Evolutionary conservation across 148 eudicot species (phyloP), one percentile per base, ranked within the genome.

Genomic region (Cornus suecica): DNA sequence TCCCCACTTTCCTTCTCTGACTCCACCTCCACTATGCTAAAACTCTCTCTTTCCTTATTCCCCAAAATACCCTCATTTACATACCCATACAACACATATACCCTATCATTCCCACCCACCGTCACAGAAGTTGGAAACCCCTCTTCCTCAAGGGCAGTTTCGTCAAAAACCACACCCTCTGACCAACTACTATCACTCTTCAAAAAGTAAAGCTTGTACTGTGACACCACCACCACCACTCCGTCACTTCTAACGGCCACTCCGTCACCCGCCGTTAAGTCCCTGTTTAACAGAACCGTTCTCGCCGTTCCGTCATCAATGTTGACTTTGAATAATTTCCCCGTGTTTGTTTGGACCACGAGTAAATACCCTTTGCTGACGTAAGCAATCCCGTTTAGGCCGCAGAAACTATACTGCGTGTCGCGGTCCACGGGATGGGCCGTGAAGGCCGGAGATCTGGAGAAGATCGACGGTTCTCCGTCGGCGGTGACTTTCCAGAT

Each of bases 11-110:
- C 97, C 52, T 74, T 73, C 66, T 82, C 91, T 6, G 88, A 81
- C 78, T 73, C 63, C 0, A 91, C 69, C 80, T 93, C 92, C 56
- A 85, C 86, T n/a, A 93, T 88, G 24, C 89, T 83, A 81, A 92
- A 94, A 82, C 71, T 81, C 51, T 88, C 92, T 52, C 92, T 90
- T 15, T 78, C 80, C 2, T 68, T 56, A 78, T 78, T 90, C 67
- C 84, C 98, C 82, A 31, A 72, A 16, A 86, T 80, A 34, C 86
- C 94, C 97, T 94, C 97, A 24, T 82, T 82, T n/a, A 83, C 82
- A 65, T 89, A 78, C 66, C 98, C 98, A 79, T 90, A 92, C 72
- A 92, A 70, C 90, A 88, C 91, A 75, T 92, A 94, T 45, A 88
- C 97, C 88, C 97, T 88, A 8, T 78, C 81, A 26, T 85, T 90